These are phyloP conservation scores for Raddia guianensis DNA, from an alignment of 176 grass and related monocot genomes.

Conservation along the genomic window DNA sequence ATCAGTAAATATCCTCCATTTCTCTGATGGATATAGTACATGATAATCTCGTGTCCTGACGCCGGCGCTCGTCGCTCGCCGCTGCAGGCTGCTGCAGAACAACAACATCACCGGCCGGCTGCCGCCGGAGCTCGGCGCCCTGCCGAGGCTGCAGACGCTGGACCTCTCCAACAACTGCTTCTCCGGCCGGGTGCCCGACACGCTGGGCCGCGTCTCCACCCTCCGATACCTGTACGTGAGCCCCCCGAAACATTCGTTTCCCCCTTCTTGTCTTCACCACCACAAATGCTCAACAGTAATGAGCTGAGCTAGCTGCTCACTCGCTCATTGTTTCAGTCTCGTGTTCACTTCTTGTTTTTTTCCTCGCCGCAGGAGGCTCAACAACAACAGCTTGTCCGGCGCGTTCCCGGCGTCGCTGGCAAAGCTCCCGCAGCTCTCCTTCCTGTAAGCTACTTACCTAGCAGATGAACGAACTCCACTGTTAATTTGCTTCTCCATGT, in stretches of 20 bases:
- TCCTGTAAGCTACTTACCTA: slow-evolving; percentile 51
- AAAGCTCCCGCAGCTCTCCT: slow-evolving; percentile 74
- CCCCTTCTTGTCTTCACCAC: neutral
- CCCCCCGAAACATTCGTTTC: neutral
- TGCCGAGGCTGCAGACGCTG: slow-evolving; percentile 82
- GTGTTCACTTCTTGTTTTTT: slow-evolving; percentile 12
- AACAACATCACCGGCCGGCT: slow-evolving; percentile 90
- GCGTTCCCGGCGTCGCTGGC: slow-evolving; percentile 71
- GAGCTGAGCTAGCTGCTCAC: neutral
- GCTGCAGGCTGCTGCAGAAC: slow-evolving; percentile 83
- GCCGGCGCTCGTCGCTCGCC: neutral
- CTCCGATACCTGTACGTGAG: slow-evolving; percentile 81
- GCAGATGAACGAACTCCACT: neutral
- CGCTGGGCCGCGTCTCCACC: slow-evolving; percentile 62
- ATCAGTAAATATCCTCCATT: neutral
- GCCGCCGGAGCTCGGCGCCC: slow-evolving; percentile 70
- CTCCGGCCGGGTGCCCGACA: slow-evolving; percentile 68
- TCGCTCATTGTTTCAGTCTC: neutral
- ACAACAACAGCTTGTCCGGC: slow-evolving; percentile 96
- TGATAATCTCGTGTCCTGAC: neutral
- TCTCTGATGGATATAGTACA: neutral
- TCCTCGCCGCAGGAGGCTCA: slow-evolving; percentile 60
- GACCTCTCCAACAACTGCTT: slow-evolving; percentile 96
- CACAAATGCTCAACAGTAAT: neutral
- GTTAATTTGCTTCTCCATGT: neutral